Conservation (phyloP, 306 rosid species). For the Gillenia trifoliata region DNA sequence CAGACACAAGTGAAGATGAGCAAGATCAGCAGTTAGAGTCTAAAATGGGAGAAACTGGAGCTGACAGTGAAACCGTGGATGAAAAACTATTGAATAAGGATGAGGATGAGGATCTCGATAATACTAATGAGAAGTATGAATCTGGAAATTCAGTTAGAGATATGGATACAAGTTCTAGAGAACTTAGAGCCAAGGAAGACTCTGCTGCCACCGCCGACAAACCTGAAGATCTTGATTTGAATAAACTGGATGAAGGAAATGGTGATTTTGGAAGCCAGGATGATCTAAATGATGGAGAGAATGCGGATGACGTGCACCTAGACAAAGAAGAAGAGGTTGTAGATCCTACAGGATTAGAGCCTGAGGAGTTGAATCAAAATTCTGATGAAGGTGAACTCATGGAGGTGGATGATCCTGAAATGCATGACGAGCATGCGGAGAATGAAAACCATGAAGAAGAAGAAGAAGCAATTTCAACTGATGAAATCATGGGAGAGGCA, state of each 20-base stretch:
- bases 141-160: constrained; percentile 67
- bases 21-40: constrained; percentile 63
- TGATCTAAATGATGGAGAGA: constrained; percentile 42
- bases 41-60: constrained; percentile 72
- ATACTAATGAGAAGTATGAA: constrained; percentile 53
- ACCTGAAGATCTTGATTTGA: constrained; percentile 39
- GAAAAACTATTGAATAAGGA: constrained; percentile 71
- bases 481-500: constrained; percentile 68
- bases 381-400: constrained; percentile 34
- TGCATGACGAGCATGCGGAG: constrained; percentile 37
- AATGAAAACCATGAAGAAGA: constrained; percentile 24
- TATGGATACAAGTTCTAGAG: constrained; percentile 49
- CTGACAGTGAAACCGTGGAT: constrained; percentile 50
- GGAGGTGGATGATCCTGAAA: constrained; percentile 53
- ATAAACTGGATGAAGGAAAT: constrained; percentile 42
- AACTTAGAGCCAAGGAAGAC: constrained; percentile 81
- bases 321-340: constrained; percentile 56
- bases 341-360: constrained; percentile 52
- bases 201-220: constrained; percentile 35
- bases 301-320: constrained; percentile 38
- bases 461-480: constrained; percentile 40
- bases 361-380: constrained; percentile 49
- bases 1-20: constrained; percentile 48
- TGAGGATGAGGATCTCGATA: constrained; percentile 56
- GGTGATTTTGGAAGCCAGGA: constrained; percentile 35